Percentiles rank a stretch among this genome's conserved stretches.
These are phyloP conservation scores for Lyophyllum semitale DNA, from an alignment of 768 basidiomycete species.

Conservation along the genomic window DNA sequence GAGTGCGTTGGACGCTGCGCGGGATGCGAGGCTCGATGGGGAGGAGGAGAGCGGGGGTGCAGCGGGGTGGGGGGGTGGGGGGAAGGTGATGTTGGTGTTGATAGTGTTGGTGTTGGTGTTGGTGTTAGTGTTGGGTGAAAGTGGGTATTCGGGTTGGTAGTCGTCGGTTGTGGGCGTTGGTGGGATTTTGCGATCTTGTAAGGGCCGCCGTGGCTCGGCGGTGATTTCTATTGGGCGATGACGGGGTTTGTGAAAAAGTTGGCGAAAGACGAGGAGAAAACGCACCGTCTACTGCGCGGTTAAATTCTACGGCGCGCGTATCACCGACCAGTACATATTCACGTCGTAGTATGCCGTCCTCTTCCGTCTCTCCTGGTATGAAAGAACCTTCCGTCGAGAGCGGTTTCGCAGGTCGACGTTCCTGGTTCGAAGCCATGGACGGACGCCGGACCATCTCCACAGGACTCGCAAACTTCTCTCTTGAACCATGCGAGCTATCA, in stretches of 20 bases:
- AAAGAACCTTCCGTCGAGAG: slow-evolving; percentile 61
- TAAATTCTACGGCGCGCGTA: slow-evolving; percentile 87
- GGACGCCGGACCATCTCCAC: slow-evolving; percentile 23
- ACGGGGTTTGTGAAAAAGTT: not conserved
- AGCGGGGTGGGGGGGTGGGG: slow-evolving; percentile 61
- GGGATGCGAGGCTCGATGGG: slow-evolving; percentile 59
- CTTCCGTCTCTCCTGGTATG: slow-evolving; percentile 84
- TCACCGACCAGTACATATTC: slow-evolving; percentile 97
- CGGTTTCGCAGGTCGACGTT: slow-evolving; percentile 27
- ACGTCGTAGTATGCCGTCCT: slow-evolving; percentile 74
- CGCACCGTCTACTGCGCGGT: slow-evolving; percentile 87
- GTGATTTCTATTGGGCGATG: slow-evolving; percentile 56
- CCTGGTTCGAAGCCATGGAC: slow-evolving; percentile 16
- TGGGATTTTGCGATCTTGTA: slow-evolving; percentile 56
- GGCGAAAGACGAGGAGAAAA: not conserved
- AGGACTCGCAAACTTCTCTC: slow-evolving; percentile 23
- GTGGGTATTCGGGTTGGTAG: slow-evolving; percentile 37
- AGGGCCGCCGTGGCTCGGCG: slow-evolving; percentile 55
- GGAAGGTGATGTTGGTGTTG: slow-evolving; percentile 63
- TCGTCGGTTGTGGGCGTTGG: slow-evolving; percentile 53
- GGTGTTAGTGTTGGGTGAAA: slow-evolving; percentile 20
- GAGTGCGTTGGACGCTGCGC: slow-evolving; percentile 71
- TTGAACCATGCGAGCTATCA: slow-evolving; percentile 21
- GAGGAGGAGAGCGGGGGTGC: slow-evolving; percentile 63
- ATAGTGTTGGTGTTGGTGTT: slow-evolving; percentile 32